These are phyloP conservation scores for Barnettozyma californica DNA, from an alignment of 805 yeast genomes.

Conservation along the genomic window DNA sequence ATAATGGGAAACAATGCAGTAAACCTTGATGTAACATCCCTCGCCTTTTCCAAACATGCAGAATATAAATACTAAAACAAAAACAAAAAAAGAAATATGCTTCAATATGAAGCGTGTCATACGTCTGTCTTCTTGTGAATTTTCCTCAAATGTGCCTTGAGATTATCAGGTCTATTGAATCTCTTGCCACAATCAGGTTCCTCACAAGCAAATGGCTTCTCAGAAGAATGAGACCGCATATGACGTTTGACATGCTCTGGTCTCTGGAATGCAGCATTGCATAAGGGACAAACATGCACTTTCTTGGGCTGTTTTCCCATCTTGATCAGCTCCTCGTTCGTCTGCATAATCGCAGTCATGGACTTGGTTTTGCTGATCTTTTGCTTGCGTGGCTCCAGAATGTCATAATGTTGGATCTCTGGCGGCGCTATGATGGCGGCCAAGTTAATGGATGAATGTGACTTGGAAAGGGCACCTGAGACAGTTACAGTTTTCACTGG, in stretches of 20 bases:
- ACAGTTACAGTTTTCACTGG: constrained; percentile 5
- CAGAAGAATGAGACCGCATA: constrained; percentile 69
- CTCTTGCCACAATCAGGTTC: constrained; percentile 58
- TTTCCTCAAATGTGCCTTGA: constrained; percentile 70
- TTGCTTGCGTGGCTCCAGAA: constrained; percentile 20
- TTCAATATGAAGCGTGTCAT: not conserved
- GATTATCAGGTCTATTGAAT: constrained; percentile 73
- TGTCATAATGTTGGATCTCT: constrained; percentile 23
- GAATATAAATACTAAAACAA: not conserved
- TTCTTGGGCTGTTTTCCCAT: constrained; percentile 39
- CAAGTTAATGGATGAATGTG: constrained; percentile 49
- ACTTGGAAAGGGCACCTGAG: constrained; percentile 25
- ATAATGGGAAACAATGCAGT: not conserved
- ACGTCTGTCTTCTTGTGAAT: constrained; percentile 61
- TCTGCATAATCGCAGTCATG: constrained; percentile 15
- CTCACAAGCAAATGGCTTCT: constrained; percentile 68
- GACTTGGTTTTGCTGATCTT: constrained; percentile 17
- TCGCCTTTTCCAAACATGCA: not conserved
- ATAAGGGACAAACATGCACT: constrained; percentile 58
- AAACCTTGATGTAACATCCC: not conserved
- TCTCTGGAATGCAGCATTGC: constrained; percentile 59
- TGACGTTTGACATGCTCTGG: constrained; percentile 75
- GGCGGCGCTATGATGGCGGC: constrained; percentile 43
- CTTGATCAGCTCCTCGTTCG: constrained; percentile 14
- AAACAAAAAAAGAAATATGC: not conserved